Evolutionary conservation across 352 stramenopile species (phyloP).

Genomic region (Pythium apleroticum): DNA sequence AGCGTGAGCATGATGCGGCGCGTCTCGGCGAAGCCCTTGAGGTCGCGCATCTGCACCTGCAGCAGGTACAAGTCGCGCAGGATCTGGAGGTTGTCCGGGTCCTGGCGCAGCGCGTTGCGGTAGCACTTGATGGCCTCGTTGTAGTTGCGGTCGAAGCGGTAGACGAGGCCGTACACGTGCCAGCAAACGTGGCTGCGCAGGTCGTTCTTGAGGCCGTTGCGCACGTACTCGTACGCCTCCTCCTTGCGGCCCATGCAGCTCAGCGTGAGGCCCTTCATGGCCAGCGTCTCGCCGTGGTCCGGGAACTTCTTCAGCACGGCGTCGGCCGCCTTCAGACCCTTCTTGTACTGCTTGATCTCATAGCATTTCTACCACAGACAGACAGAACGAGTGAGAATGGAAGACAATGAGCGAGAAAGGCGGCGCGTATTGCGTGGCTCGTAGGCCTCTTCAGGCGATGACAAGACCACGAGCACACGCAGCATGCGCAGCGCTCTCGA

Average conservation of each 20-base stretch:
- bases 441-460: background rate
- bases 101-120: slow-evolving; percentile 95
- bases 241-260: slow-evolving; percentile 95
- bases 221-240: slow-evolving; percentile 96
- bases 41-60: slow-evolving; percentile 92
- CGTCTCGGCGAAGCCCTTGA: slow-evolving; percentile 94
- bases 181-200: slow-evolving; percentile 97
- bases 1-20: slow-evolving; percentile 92
- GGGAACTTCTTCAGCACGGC: slow-evolving; percentile 97
- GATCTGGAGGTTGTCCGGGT: slow-evolving; percentile 98
- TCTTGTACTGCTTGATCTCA: slow-evolving; percentile 99
- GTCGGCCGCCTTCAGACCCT: slow-evolving; percentile 94
- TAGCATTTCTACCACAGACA: slow-evolving; percentile 89
- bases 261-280: slow-evolving; percentile 98
- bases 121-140: slow-evolving; percentile 98
- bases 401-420: background rate
- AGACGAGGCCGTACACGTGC: slow-evolving; percentile 98
- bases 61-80: slow-evolving; percentile 95
- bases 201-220: slow-evolving; percentile 92
- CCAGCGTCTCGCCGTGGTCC: slow-evolving; percentile 96
- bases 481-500: background rate
- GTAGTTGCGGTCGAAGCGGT: slow-evolving; percentile 97
- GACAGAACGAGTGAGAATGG: too few species aligned
- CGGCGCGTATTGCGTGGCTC: slow-evolving; percentile 1
- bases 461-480: slow-evolving; percentile 7